These are phyloP conservation scores for Pholiota conissans DNA, from an alignment of 768 basidiomycete species.

Conservation along the genomic window DNA sequence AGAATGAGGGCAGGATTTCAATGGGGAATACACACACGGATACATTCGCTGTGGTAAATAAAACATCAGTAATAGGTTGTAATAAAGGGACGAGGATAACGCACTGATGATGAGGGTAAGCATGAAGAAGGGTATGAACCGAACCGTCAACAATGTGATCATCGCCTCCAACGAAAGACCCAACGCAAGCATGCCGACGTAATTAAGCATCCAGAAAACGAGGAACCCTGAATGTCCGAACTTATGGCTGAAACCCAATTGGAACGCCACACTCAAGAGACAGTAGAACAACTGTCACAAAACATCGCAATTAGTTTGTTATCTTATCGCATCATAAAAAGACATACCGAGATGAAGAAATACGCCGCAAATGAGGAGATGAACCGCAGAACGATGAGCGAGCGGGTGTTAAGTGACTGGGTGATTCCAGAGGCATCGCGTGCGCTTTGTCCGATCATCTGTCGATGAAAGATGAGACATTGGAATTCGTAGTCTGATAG, in stretches of 20 bases:
- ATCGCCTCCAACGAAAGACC: conserved; percentile 64
- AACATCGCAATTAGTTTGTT: not conserved
- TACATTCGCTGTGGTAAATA: conserved; percentile 59
- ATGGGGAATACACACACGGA: conserved; percentile 57
- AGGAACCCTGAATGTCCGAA: conserved; percentile 54
- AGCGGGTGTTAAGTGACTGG: conserved; percentile 21
- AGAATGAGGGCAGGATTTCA: conserved; percentile 50
- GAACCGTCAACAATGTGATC: conserved; percentile 52
- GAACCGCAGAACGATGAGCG: conserved; percentile 29
- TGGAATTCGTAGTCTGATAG: not conserved
- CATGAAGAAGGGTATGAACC: conserved; percentile 61
- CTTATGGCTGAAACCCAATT: conserved; percentile 49
- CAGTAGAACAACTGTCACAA: conserved; percentile 50
- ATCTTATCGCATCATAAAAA: not conserved
- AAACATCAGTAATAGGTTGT: not conserved
- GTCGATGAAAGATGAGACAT: not conserved
- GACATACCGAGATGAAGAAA: conserved; percentile 30
- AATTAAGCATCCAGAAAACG: conserved; percentile 71
- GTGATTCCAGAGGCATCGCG: conserved; percentile 30
- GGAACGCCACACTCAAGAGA: conserved; percentile 57
- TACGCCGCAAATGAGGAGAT: conserved; percentile 24
- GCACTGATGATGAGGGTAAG: conserved; percentile 63
- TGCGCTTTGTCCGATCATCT: conserved; percentile 33
- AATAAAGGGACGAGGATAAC: conserved; percentile 11
- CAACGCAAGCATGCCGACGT: conserved; percentile 56